phyloP scores from a whole-genome alignment of 2,329 filamentous ascomycete genomes.

The Claviceps sp. region DNA sequence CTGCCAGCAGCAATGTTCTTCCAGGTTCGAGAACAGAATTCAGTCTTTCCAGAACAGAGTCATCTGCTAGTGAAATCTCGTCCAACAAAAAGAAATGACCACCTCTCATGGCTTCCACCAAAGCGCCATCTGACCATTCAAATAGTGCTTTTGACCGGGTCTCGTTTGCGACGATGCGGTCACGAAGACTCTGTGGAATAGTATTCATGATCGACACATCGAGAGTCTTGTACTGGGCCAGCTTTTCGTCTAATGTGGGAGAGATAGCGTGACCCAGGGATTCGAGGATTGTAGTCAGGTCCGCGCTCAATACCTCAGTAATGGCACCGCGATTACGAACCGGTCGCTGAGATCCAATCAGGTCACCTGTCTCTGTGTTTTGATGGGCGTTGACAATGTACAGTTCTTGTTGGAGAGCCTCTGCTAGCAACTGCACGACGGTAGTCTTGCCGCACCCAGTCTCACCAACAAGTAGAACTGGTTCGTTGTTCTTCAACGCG shows the following conservation, averaged over 20 bases:
- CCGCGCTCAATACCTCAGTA: conserved; percentile 48
- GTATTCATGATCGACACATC: conserved; percentile 34
- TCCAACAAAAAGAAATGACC: conserved; percentile 89
- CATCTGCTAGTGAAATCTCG: conserved; percentile 94
- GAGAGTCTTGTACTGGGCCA: conserved; percentile 38
- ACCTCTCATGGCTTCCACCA: conserved; percentile 85
- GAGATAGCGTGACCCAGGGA: conserved; percentile 25
- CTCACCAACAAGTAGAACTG: conserved; percentile 86
- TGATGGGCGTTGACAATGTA: conserved; percentile 95
- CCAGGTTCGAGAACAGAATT: conserved; percentile 93
- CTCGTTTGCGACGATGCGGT: conserved; percentile 33
- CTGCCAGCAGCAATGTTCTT: conserved; percentile 74
- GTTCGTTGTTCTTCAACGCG: conserved; percentile 81
- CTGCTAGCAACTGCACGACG: conserved; percentile 81
- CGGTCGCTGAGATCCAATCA: conserved; percentile 90
- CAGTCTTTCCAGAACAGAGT: conserved; percentile 88
- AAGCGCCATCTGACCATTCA: conserved; percentile 88
- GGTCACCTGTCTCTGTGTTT: conserved; percentile 92
- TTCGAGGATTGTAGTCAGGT: conserved; percentile 38
- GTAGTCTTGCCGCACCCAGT: conserved; percentile 98
- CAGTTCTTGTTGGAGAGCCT: conserved; percentile 61
- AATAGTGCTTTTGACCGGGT: conserved; percentile 73
- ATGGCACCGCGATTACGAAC: conserved; percentile 72
- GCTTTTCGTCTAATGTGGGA: conserved; percentile 38
- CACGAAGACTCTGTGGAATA: conserved; percentile 34